Conservation (phyloP, 2,329 filamentous ascomycete species). For the Alternaria gansuensis region DNA sequence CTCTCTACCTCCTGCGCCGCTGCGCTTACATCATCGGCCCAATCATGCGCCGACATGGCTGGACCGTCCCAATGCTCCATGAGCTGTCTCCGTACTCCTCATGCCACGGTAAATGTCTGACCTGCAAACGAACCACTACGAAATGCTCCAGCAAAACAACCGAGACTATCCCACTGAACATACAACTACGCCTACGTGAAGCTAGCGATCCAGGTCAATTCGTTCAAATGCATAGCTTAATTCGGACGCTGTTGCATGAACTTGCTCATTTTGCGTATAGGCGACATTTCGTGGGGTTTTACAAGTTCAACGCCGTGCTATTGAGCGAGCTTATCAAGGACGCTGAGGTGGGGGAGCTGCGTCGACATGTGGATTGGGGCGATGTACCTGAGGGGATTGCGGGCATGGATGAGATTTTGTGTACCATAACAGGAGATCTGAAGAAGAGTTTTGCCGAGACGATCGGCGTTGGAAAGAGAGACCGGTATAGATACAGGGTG, state of each 20-base stretch:
- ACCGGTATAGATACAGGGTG: not conserved
- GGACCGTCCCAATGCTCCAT: slow-evolving; percentile 12
- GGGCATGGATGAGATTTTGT: not conserved
- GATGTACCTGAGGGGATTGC: not conserved
- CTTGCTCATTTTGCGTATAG: slow-evolving; percentile 14
- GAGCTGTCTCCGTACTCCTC: slow-evolving; percentile 1
- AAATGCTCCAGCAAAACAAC: not conserved
- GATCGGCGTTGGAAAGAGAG: not conserved
- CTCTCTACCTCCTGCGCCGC: slow-evolving; percentile 6
- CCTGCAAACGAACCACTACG: not conserved
- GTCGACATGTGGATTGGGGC: not conserved
- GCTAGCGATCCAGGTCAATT: not conserved
- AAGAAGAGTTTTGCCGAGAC: not conserved
- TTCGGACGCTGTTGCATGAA: slow-evolving; percentile 14
- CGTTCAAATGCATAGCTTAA: not conserved
- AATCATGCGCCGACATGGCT: slow-evolving; percentile 10
- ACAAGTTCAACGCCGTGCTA: not conserved
- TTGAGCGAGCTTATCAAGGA: slow-evolving; percentile 2
- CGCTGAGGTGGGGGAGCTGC: not conserved
- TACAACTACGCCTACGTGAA: slow-evolving; percentile 1
- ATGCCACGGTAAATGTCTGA: slow-evolving; percentile 3
- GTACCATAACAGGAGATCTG: not conserved
- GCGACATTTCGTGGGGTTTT: slow-evolving; percentile 1
- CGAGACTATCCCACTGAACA: not conserved
- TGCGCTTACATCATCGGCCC: slow-evolving; percentile 11